Evolutionary conservation across 2,329 filamentous ascomycete genomes (phyloP), one percentile per base, ranked within the genome.

Genomic region (Ophioceras dolichostomum): DNA sequence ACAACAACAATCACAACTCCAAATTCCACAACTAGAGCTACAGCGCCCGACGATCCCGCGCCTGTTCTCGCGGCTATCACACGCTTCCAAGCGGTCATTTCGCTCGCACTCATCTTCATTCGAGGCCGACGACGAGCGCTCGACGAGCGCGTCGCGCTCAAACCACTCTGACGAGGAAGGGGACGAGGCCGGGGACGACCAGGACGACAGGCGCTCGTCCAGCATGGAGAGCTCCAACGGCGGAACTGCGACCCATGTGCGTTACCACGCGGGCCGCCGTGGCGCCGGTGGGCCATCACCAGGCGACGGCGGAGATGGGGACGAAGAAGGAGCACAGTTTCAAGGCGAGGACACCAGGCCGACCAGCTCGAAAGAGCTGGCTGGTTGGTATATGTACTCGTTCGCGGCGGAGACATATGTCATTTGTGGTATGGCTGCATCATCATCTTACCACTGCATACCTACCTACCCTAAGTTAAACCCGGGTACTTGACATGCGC

Each of bases 391-490:
- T 60, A 81, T 82, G 56, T 96, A 96, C 64, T 83, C 83, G 30
- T 96, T 94, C 69, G 91, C 91, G 18, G 87, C 89, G 16, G 91
- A 98, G 63, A 89, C 93, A 38, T 96, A 95, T 57, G 85, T 93
- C 13, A 84, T 96, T 39, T 96, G 91, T 58, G 89, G 88, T 84
- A 58, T 55, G 77, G 64, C n/a, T n/a, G n/a, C n/a, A n/a, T n/a
- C n/a, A n/a, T n/a, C n/a, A n/a, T n/a, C n/a, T n/a, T n/a, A n/a
- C n/a, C n/a, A n/a, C n/a, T n/a, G n/a, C n/a, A n/a, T n/a, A n/a
- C n/a, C n/a, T n/a, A n/a, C n/a, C n/a, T n/a, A n/a, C n/a, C n/a
- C n/a, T n/a, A n/a, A n/a, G n/a, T n/a, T n/a, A n/a, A n/a, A n/a
- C n/a, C n/a, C n/a, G n/a, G n/a, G n/a, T n/a, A n/a, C n/a, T n/a